Evolutionary conservation across 2,329 filamentous ascomycete species (phyloP), one percentile per base, ranked within the genome.

Genomic region (Aspergillus nomiae): DNA sequence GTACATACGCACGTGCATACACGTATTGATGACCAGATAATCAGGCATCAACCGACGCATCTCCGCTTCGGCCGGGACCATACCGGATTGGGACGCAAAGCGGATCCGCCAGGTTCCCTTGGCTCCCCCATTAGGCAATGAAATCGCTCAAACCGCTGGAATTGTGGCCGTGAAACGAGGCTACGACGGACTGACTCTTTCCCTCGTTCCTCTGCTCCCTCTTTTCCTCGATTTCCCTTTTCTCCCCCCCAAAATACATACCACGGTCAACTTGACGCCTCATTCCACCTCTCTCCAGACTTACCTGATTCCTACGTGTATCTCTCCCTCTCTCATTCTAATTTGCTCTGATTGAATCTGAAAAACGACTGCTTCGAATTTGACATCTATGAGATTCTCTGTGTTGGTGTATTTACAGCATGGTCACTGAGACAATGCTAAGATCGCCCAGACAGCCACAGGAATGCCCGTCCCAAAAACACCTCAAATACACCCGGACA

Each of bases 21-120:
- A 28, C 26, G 4, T 5, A 28, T 7, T 14, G 16, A 34, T 21
- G 19, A 24, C 24, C 16, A 50, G 34, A 3, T 19, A 38, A 46
- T 16, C 19, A 34, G 43, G 41, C 55, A 46, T 26, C 60, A 62
- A 1, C 43, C 61, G 63, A 63, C 30, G 21, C 4, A 63, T 53
- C 2, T 21, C 63, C 63, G 63, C 45, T 56, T 65, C 63, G 63
- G 63, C 63, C 63, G 63, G 55, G 51, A 57, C 63, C 41, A 65
- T 55, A 54, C 63, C 41, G 14, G 8, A 61, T 9, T 14, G 4
- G 56, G 45, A 0, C 2, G 21, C 10, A 38, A 14, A 56, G 19
- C 19, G 54, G 60, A 41, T 53, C 60, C 60, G 60, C 60, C 26
- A 46, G 54, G 45, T 53, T 26, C 58, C 41, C 32, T 54, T 38